Conservation (phyloP, 2,329 filamentous ascomycete genomes). For the Ophiosphaerella herpotricha region DNA sequence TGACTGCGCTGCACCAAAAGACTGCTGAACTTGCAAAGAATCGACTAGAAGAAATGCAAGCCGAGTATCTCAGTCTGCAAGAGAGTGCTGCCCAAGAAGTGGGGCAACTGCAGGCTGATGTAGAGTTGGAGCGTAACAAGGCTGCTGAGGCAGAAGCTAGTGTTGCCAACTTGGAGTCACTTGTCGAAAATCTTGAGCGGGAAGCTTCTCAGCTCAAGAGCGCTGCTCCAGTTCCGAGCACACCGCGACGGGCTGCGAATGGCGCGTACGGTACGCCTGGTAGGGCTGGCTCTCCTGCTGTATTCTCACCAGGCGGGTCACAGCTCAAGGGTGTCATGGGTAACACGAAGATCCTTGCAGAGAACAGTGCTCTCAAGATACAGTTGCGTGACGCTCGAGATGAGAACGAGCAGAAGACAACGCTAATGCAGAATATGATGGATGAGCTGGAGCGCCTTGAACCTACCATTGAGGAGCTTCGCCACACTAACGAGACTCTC, state of each 20-base stretch:
- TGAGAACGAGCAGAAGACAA: slow-evolving; percentile 72
- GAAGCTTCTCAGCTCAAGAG: slow-evolving; percentile 53
- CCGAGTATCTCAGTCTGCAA: slow-evolving; percentile 64
- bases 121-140: slow-evolving; percentile 60
- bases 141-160: slow-evolving; percentile 65
- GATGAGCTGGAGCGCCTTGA: slow-evolving; percentile 81
- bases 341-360: slow-evolving; percentile 66
- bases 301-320: slow-evolving; percentile 60
- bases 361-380: slow-evolving; percentile 68
- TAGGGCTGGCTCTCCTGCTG: slow-evolving; percentile 55
- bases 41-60: slow-evolving; percentile 71
- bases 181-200: slow-evolving; percentile 64
- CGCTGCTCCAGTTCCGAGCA: slow-evolving; percentile 50
- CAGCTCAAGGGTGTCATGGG: slow-evolving; percentile 60
- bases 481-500: slow-evolving; percentile 78
- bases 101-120: slow-evolving; percentile 54
- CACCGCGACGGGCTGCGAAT: slow-evolving; percentile 59
- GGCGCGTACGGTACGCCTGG: slow-evolving; percentile 56
- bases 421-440: slow-evolving; percentile 84
- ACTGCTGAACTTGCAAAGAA: slow-evolving; percentile 73
- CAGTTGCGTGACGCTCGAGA: slow-evolving; percentile 75
- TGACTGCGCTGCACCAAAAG: slow-evolving; percentile 82
- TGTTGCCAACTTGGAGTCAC: slow-evolving; percentile 67
- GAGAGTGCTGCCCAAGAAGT: slow-evolving; percentile 67
- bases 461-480: slow-evolving; percentile 85